phyloP scores from a whole-genome alignment of 352 stramenopile species.

The Globisporangium cederbergense region DNA sequence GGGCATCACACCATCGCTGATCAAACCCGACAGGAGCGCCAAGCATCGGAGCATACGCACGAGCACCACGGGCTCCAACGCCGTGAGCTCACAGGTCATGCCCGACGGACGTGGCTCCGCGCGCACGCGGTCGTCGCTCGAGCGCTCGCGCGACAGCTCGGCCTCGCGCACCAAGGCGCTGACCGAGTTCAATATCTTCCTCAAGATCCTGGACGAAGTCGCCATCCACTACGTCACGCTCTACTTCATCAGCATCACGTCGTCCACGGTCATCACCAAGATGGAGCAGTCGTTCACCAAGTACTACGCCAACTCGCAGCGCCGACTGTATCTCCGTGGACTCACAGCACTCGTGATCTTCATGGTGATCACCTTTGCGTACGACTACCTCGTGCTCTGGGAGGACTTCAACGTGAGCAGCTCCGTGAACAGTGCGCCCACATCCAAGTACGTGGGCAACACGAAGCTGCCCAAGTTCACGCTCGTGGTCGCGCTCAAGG shows the following conservation, averaged over 20 bases:
- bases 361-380: slow-evolving; percentile 63
- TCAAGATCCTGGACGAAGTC: slow-evolving; percentile 81
- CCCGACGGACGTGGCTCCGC: slow-evolving; percentile 31
- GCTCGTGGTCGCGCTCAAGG: slow-evolving; percentile 59
- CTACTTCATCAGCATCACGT: slow-evolving; percentile 82
- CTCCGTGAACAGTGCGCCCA: slow-evolving; percentile 26
- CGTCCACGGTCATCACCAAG: slow-evolving; percentile 57
- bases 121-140: slow-evolving; percentile 26
- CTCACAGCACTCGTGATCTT: slow-evolving; percentile 63
- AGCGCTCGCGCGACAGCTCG: slow-evolving; percentile 50
- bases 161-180: slow-evolving; percentile 48
- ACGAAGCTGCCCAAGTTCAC: slow-evolving; percentile 62
- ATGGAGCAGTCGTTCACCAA: slow-evolving; percentile 80
- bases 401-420: slow-evolving; percentile 41
- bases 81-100: slow-evolving; percentile 29
- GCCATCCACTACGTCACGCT: slow-evolving; percentile 75
- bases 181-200: slow-evolving; percentile 72
- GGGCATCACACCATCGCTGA: slow-evolving; percentile 33
- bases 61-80: slow-evolving; percentile 24
- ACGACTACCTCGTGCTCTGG: slow-evolving; percentile 76
- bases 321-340: slow-evolving; percentile 53
- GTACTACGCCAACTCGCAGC: slow-evolving; percentile 74
- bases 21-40: slow-evolving; percentile 18
- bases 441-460: slow-evolving; percentile 24
- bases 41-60: slow-evolving; percentile 22